Evolutionary conservation across 495 filamentous ascomycete species (phyloP).

Genomic region (Talaromyces borbonicus): DNA sequence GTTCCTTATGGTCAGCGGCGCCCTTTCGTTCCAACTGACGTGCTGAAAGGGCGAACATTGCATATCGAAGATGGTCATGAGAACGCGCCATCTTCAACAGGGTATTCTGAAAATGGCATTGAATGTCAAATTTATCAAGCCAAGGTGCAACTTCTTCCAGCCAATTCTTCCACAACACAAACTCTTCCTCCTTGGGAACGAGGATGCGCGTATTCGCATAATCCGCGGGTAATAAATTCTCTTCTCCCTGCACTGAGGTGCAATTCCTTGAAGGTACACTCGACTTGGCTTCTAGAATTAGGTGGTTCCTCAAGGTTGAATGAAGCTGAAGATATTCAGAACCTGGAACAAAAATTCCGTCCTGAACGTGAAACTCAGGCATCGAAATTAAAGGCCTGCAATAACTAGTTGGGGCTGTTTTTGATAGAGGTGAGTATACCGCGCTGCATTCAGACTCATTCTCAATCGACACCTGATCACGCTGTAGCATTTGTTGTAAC

Average conservation of each 20-base stretch:
- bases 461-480: neutral
- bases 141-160: constrained; percentile 34
- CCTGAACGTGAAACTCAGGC: neutral
- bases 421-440: constrained; percentile 10
- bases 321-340: constrained; percentile 28
- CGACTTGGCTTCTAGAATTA: constrained; percentile 23
- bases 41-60: constrained; percentile 34
- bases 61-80: constrained; percentile 27
- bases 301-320: constrained; percentile 23
- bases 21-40: constrained; percentile 34
- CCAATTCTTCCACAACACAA: constrained; percentile 32
- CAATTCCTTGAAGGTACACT: constrained; percentile 18
- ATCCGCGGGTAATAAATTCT: neutral
- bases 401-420: constrained; percentile 6
- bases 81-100: constrained; percentile 31
- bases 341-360: constrained; percentile 14
- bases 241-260: constrained; percentile 11
- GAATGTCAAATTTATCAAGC: constrained; percentile 41
- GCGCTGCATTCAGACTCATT: neutral
- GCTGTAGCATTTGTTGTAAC: constrained; percentile 1
- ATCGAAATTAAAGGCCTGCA: neutral
- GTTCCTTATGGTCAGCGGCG: constrained; percentile 24
- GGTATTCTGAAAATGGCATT: constrained; percentile 32
- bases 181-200: constrained; percentile 20
- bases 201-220: constrained; percentile 12